These are phyloP conservation scores for Candida parachauliodes DNA, from an alignment of 805 yeast genomes.

Conservation along the genomic window DNA sequence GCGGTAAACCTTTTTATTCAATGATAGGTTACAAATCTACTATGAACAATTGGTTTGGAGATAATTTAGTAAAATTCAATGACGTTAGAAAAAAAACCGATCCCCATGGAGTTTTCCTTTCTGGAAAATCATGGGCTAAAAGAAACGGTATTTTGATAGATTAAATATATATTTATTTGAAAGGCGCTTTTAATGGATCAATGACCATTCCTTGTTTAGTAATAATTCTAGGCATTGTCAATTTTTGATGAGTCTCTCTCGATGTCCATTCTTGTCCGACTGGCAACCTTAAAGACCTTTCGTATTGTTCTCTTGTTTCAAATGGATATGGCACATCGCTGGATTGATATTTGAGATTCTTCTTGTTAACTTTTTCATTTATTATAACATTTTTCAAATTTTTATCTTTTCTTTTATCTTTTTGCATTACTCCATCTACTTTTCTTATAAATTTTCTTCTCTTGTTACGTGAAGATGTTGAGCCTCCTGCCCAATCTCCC, in stretches of 20 bases:
- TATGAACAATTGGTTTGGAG: constrained; percentile 77
- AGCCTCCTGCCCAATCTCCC: constrained; percentile 92
- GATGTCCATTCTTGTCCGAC: constrained; percentile 96
- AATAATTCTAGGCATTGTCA: constrained; percentile 84
- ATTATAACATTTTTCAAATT: constrained; percentile 77
- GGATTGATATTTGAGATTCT: constrained; percentile 80
- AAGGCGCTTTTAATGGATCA: constrained; percentile 89
- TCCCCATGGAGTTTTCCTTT: constrained; percentile 77
- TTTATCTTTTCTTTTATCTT: constrained; percentile 75
- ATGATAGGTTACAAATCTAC: constrained; percentile 77
- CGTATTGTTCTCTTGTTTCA: constrained; percentile 92
- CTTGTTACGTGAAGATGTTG: constrained; percentile 40
- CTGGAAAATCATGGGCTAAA: constrained; percentile 74
- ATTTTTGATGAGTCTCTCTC: constrained; percentile 77
- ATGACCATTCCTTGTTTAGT: constrained; percentile 86
- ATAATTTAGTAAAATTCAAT: constrained; percentile 59
- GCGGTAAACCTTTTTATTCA: constrained; percentile 53
- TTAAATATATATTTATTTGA: constrained; percentile 36
- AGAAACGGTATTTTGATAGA: constrained; percentile 64
- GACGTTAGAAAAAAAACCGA: constrained; percentile 64
- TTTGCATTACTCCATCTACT: constrained; percentile 70
- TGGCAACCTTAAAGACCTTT: constrained; percentile 91
- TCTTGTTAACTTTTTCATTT: constrained; percentile 82
- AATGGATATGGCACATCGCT: constrained; percentile 92
- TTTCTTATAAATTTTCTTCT: constrained; percentile 66